phyloP scores from a whole-genome alignment of 2,329 filamentous ascomycete genomes.

The Leptographium flavum region DNA sequence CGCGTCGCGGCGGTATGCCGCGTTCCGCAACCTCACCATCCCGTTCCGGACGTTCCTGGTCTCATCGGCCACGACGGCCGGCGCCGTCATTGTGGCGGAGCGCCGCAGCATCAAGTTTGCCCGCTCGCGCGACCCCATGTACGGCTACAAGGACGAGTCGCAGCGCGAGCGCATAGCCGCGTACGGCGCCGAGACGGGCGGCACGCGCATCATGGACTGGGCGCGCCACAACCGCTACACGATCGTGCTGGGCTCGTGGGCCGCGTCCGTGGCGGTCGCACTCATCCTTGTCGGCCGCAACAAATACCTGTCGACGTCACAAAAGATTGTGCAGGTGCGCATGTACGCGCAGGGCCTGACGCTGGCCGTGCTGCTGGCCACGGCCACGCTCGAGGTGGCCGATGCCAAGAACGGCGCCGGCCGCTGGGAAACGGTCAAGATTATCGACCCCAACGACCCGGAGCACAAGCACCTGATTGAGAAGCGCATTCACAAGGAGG shows the following conservation, averaged over 20 bases:
- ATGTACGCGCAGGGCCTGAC: conserved; percentile 88
- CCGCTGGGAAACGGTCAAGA: conserved; percentile 72
- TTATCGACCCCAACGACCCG: conserved; percentile 68
- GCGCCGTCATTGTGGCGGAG: conserved; percentile 80
- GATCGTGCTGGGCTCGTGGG: conserved; percentile 72
- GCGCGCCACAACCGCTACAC: conserved; percentile 70
- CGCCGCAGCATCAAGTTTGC: conserved; percentile 53
- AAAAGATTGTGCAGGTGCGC: conserved; percentile 90
- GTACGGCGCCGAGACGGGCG: conserved; percentile 38
- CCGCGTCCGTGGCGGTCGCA: conserved; percentile 63
- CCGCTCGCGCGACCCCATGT: conserved; percentile 50
- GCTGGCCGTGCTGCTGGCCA: conserved; percentile 67
- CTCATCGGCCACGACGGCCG: conserved; percentile 68
- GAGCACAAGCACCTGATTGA: conserved; percentile 72
- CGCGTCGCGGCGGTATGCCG: conserved; percentile 57
- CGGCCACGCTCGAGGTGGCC: conserved; percentile 63
- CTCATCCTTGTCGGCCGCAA: conserved; percentile 66
- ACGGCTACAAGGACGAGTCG: conserved; percentile 50
- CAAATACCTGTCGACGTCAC: conserved; percentile 55
- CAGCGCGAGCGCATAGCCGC: conserved; percentile 40
- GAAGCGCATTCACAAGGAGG: conserved; percentile 77
- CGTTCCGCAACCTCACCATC: conserved; percentile 68
- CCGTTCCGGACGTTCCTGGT: conserved; percentile 87
- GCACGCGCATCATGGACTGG: conserved; percentile 55
- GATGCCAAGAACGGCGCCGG: conserved; percentile 66